phyloP scores from a whole-genome alignment of 768 basidiomycete genomes.

The Naematelia aurantialba region DNA sequence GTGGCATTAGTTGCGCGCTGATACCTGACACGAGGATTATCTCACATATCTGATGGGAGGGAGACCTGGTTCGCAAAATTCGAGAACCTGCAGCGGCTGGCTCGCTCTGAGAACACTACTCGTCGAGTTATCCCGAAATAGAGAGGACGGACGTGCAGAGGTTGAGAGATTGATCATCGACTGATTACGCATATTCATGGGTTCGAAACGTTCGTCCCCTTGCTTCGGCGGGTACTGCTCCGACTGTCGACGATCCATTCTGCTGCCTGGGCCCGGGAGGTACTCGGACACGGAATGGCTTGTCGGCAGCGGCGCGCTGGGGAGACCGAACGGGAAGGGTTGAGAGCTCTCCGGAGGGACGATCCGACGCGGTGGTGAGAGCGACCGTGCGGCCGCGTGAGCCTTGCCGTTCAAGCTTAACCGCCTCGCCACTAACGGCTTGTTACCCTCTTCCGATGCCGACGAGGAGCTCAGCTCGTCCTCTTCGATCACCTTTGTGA shows the following conservation, averaged over 20 bases:
- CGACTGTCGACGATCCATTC: not conserved
- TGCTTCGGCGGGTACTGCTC: not conserved
- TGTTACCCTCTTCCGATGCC: constrained; percentile 2
- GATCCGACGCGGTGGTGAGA: constrained; percentile 16
- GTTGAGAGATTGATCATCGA: not conserved
- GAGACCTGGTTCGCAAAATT: constrained; percentile 24
- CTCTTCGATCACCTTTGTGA: constrained; percentile 16
- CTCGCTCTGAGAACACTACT: not conserved
- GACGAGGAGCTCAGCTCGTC: constrained; percentile 19
- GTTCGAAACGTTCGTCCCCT: not conserved
- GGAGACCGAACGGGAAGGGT: constrained; percentile 14
- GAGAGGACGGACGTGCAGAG: constrained; percentile 12
- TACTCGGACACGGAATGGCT: not conserved
- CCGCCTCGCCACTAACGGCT: constrained; percentile 7
- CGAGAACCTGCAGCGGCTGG: constrained; percentile 26
- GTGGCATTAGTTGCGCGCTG: constrained; percentile 5
- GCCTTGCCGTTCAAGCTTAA: constrained; percentile 33
- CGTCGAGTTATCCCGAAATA: constrained; percentile 9
- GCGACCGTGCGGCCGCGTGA: constrained; percentile 32
- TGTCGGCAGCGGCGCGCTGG: not conserved
- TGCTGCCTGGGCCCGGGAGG: not conserved
- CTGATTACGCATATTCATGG: not conserved
- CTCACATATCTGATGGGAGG: constrained; percentile 26
- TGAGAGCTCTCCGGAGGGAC: constrained; percentile 8
- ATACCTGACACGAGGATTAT: constrained; percentile 8